Percentiles rank a stretch among this genome's conserved stretches.
Conservation (phyloP, 108 stramenopile genomes). For the Stephanodiscus minutulus region DNA sequence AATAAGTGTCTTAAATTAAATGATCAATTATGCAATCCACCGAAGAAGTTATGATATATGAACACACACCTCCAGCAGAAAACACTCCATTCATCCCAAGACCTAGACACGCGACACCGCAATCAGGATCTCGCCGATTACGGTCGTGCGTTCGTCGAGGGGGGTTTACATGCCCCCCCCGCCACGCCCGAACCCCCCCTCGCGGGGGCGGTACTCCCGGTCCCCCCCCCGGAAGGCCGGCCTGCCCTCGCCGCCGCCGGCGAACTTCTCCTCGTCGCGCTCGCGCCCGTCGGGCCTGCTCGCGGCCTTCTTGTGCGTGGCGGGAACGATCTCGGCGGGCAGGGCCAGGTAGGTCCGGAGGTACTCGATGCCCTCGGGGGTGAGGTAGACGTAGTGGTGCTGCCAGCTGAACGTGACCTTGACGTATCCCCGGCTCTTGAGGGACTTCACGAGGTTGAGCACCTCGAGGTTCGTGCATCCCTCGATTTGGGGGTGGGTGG, state of each 20-base stretch:
- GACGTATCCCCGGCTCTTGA: constrained; percentile 85
- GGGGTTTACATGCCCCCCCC: constrained; percentile 75
- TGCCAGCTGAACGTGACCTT: constrained; percentile 97
- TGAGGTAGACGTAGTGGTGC: constrained; percentile 97
- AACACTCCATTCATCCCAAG: not conserved
- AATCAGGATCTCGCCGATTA: not conserved
- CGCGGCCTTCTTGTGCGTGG: constrained; percentile 93
- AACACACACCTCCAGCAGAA: not conserved
- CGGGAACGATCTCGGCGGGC: constrained; percentile 95
- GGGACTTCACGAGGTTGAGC: constrained; percentile 93
- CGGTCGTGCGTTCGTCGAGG: too few relatives aligned
- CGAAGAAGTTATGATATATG: too few relatives aligned
- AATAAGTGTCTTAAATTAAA: too few relatives aligned
- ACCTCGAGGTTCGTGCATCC: constrained; percentile 94
- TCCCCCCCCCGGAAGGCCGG: constrained; percentile 86
- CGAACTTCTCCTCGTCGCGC: constrained; percentile 81
- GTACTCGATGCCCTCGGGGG: constrained; percentile 96
- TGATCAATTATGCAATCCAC: too few relatives aligned
- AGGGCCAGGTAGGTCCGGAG: constrained; percentile 91
- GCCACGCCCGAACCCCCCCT: constrained; percentile 87
- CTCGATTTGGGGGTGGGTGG: constrained; percentile 90
- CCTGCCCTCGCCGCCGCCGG: constrained; percentile 59
- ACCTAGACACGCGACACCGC: not conserved
- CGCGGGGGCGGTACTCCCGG: constrained; percentile 65
- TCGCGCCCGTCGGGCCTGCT: constrained; percentile 91